Conservation (phyloP, 192 early-diverging fungal genomes). For the Radiomyces spectabilis region DNA sequence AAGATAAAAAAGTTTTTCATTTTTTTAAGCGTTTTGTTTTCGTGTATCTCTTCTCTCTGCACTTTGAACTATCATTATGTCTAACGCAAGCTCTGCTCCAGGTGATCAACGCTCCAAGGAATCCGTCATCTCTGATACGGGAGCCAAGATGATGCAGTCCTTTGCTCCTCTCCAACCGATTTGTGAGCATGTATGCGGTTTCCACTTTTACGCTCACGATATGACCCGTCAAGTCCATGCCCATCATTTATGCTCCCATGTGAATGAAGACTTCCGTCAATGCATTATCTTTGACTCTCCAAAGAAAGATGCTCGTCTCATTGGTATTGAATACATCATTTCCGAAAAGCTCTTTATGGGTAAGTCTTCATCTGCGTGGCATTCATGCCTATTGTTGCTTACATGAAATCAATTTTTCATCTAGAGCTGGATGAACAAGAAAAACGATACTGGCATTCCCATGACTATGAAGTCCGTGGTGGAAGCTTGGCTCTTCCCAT, state of each 20-base stretch:
- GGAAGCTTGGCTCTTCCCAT: conserved; percentile 32
- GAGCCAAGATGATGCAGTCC: too few species aligned
- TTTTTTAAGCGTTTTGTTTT: too few species aligned
- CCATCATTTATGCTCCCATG: conserved; percentile 43
- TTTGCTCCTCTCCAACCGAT: too few species aligned
- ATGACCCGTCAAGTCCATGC: conserved; percentile 37
- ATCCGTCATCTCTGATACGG: too few species aligned
- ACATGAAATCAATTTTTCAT: too few species aligned
- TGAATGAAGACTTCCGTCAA: conserved; percentile 45
- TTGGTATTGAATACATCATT: conserved; percentile 56
- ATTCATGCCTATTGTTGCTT: too few species aligned
- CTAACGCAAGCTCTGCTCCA: too few species aligned
- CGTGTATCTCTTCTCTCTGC: too few species aligned
- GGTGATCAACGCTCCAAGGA: too few species aligned
- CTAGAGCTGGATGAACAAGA: conserved; percentile 35
- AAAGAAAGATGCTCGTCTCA: conserved; percentile 29
- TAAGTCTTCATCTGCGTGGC: too few species aligned
- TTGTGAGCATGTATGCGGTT: conserved; percentile 33
- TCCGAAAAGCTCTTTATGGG: conserved; percentile 43
- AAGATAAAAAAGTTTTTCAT: too few species aligned
- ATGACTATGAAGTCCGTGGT: conserved; percentile 43
- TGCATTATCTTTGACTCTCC: conserved; percentile 47
- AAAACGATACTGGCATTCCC: conserved; percentile 53
- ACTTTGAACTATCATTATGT: too few species aligned
- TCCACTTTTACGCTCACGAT: conserved; percentile 39